These are phyloP conservation scores for Comarum palustre DNA, from an alignment of 306 rosid species.

Conservation along the genomic window DNA sequence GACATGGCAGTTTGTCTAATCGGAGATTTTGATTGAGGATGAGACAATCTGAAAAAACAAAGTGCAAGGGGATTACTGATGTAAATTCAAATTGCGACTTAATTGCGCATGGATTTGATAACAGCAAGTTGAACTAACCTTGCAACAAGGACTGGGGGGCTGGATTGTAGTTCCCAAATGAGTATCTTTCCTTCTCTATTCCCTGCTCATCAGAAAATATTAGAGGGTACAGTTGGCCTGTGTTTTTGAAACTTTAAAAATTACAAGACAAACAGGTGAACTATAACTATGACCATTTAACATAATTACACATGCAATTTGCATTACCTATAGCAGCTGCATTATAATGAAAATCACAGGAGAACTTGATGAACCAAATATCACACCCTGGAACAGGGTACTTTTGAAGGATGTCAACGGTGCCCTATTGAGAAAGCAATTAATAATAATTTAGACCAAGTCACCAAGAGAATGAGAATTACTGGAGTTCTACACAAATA, in stretches of 20 bases:
- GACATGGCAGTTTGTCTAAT: constrained; percentile 94
- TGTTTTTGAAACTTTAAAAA: background rate
- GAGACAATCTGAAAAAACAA: constrained; percentile 56
- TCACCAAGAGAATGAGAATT: constrained; percentile 7
- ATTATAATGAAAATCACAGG: constrained; percentile 80
- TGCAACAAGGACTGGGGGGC: constrained; percentile 80
- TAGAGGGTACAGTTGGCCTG: background rate
- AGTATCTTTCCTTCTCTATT: constrained; percentile 84
- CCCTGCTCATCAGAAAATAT: constrained; percentile 40
- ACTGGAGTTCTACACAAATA: background rate
- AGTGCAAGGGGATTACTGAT: constrained; percentile 16
- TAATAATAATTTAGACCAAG: constrained; percentile 1
- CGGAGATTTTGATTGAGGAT: constrained; percentile 79
- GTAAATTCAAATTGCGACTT: constrained; percentile 4
- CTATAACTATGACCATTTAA: background rate
- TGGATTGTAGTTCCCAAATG: constrained; percentile 93
- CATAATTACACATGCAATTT: background rate
- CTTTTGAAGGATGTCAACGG: constrained; percentile 85
- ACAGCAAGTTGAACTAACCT: constrained; percentile 39
- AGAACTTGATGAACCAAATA: constrained; percentile 97
- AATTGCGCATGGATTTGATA: constrained; percentile 1
- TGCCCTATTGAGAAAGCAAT: constrained; percentile 51
- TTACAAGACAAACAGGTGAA: background rate
- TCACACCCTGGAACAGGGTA: constrained; percentile 96
- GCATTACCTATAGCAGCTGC: constrained; percentile 72